phyloP scores from a whole-genome alignment of 225 moss, liverwort and hornwort species.

The Physcomitrium patens region DNA sequence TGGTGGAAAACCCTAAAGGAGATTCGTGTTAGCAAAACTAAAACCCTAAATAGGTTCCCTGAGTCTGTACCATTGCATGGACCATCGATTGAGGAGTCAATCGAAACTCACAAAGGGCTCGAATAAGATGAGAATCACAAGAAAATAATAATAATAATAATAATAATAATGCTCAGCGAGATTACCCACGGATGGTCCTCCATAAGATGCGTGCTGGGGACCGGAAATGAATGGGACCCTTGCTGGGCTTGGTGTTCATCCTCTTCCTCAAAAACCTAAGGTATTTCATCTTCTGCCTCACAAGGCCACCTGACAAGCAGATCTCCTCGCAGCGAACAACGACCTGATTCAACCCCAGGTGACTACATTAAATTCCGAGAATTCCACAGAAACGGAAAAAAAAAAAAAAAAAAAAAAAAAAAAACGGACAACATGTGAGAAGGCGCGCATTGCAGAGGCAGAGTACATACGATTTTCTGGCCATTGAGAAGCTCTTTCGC shows the following conservation, averaged over 20 bases:
- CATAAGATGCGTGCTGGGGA: conserved; percentile 61
- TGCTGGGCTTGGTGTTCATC: conserved; percentile 72
- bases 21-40: too few species aligned
- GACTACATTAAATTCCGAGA: too few species aligned
- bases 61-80: background rate
- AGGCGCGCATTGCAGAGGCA: too few species aligned
- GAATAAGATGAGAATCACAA: background rate
- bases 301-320: conserved; percentile 56
- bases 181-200: conserved; percentile 55
- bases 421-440: too few species aligned
- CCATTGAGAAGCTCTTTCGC: conserved; percentile 26
- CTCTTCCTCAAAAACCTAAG: conserved; percentile 59
- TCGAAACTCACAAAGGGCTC: background rate
- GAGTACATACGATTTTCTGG: too few species aligned
- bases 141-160: too few species aligned
- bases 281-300: conserved; percentile 66
- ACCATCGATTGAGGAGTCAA: background rate
- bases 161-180: too few species aligned
- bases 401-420: too few species aligned
- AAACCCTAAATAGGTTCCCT: background rate
- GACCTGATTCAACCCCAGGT: conserved; percentile 26
- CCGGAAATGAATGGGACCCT: conserved; percentile 63
- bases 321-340: conserved; percentile 62
- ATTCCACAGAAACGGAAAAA: too few species aligned
- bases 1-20: too few species aligned